phyloP scores from a whole-genome alignment of 345 rosid genomes.

The Bruguiera sexangula region DNA sequence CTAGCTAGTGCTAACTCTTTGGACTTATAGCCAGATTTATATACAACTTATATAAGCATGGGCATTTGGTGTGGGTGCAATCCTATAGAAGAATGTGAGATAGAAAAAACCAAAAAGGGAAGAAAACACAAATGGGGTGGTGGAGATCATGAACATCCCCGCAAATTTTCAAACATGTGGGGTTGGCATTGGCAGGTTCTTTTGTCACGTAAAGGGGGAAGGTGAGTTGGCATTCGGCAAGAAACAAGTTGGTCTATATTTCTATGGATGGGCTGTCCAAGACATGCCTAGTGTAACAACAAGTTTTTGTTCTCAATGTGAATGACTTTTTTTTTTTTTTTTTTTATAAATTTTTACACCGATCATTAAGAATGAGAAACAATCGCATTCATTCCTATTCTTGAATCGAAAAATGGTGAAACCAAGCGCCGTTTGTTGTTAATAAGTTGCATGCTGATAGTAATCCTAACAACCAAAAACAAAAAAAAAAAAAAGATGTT shows the following conservation, averaged over 20 bases:
- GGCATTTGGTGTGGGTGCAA: constrained; percentile 17
- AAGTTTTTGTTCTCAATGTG: not conserved
- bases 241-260: constrained; percentile 22
- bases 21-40: not conserved
- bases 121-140: not conserved
- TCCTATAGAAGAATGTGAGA: constrained; percentile 13
- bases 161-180: constrained; percentile 26
- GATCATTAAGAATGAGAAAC: no score
- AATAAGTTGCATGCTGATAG: no score
- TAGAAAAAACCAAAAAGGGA: no score
- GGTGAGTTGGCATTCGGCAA: constrained; percentile 13
- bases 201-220: constrained; percentile 13
- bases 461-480: no score
- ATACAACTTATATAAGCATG: constrained; percentile 6
- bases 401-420: no score
- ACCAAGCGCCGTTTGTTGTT: no score
- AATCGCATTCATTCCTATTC: no score
- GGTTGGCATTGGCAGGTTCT: constrained; percentile 32
- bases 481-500: no score
- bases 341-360: no score
- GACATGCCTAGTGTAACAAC: not conserved
- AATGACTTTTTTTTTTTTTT: no score
- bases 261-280: constrained; percentile 13
- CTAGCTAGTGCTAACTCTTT: not conserved
- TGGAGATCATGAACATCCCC: constrained; percentile 11